phyloP scores from a whole-genome alignment of 1,284 basidiomycete genomes.

The Trametes sp. region DNA sequence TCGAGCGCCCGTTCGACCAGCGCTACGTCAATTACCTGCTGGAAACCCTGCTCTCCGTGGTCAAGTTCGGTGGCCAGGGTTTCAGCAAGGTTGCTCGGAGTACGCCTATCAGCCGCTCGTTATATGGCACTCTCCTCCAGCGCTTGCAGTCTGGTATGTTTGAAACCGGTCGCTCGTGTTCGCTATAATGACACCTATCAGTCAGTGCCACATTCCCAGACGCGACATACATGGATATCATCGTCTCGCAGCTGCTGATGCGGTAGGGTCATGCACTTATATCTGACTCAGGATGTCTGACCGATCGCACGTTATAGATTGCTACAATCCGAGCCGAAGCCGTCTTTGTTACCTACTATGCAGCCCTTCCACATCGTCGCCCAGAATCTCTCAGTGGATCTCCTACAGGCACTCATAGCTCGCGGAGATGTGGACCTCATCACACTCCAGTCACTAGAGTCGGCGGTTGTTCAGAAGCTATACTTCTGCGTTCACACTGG shows the following conservation, averaged over 20 bases:
- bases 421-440: conserved; percentile 77
- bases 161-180: background rate
- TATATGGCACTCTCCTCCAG: conserved; percentile 63
- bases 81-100: conserved; percentile 76
- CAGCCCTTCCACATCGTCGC: conserved; percentile 66
- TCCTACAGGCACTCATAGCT: conserved; percentile 83
- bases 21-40: conserved; percentile 74
- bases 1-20: conserved; percentile 83
- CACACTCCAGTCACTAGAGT: conserved; percentile 71
- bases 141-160: conserved; percentile 65
- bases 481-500: conserved; percentile 75
- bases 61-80: conserved; percentile 89
- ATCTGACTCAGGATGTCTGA: background rate
- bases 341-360: conserved; percentile 58
- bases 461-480: conserved; percentile 77
- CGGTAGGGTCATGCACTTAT: conserved; percentile 53
- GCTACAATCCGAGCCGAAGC: conserved; percentile 76
- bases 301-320: conserved; percentile 53
- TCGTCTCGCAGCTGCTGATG: conserved; percentile 69
- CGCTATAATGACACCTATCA: conserved; percentile 39
- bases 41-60: conserved; percentile 79
- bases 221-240: conserved; percentile 76
- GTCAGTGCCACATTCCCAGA: conserved; percentile 61
- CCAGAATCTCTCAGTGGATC: conserved; percentile 80
- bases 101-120: conserved; percentile 66